These are phyloP conservation scores for Erysimum cheiri DNA, from an alignment of 441 rosid species.

Conservation along the genomic window DNA sequence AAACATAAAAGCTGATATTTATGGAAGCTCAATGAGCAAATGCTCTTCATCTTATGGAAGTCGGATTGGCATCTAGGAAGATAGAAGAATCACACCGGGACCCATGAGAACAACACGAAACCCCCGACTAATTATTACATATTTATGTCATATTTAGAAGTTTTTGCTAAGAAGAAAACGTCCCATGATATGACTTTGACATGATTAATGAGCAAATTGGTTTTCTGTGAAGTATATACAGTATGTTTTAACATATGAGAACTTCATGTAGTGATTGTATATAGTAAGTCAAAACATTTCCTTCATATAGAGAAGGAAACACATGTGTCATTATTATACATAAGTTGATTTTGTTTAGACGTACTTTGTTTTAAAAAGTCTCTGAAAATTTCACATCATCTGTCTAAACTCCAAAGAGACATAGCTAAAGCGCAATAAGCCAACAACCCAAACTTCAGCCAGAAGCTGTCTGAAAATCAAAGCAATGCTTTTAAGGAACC, in stretches of 20 bases:
- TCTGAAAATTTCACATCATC: conserved; percentile 8
- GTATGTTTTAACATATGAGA: conserved; percentile 11
- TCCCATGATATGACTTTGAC: conserved; percentile 20
- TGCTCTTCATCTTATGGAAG: conserved; percentile 13
- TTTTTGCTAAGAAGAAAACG: not conserved
- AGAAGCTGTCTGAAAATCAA: conserved; percentile 49
- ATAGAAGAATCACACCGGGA: conserved; percentile 3
- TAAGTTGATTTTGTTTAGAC: not conserved
- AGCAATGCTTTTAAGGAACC: conserved; percentile 45
- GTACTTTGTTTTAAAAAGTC: not conserved
- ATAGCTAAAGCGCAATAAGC: conserved; percentile 42
- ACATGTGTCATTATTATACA: conserved; percentile 11
- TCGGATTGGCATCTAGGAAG: conserved; percentile 9
- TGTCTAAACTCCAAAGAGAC: conserved; percentile 31
- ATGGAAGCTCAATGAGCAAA: not conserved
- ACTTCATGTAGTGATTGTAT: conserved; percentile 1
- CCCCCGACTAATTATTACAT: conserved; percentile 11
- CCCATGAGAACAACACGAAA: conserved; percentile 16
- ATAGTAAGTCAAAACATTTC: not conserved
- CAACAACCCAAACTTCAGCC: conserved; percentile 44
- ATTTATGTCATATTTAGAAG: not conserved
- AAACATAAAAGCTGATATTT: not conserved
- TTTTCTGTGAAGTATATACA: not conserved
- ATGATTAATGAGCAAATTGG: not conserved
- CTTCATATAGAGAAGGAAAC: conserved; percentile 4